Evolutionary conservation across 2,329 filamentous ascomycete genomes (phyloP).

Genomic region (Pseudogymnoascus sp.): DNA sequence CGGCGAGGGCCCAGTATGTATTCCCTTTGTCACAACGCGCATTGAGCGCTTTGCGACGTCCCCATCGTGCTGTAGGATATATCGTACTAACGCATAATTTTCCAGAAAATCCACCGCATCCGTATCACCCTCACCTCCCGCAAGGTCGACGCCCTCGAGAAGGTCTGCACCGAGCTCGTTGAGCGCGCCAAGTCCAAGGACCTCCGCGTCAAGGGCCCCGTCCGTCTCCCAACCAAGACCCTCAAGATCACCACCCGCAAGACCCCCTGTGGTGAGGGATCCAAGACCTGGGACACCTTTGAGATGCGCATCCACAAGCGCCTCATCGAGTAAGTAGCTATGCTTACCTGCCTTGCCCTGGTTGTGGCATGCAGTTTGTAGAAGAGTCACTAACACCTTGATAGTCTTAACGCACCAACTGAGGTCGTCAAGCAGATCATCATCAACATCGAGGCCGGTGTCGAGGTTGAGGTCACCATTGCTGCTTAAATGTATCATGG

Average conservation of each 20-base stretch:
- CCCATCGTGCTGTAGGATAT: neutral
- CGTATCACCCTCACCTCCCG: constrained; percentile 93
- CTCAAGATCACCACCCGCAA: constrained; percentile 91
- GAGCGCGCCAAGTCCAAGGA: constrained; percentile 98
- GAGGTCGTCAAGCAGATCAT: constrained; percentile 97
- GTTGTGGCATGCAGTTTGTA: neutral
- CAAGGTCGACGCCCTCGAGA: constrained; percentile 94
- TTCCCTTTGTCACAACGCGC: neutral
- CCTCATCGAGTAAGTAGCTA: constrained; percentile 68
- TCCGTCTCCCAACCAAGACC: constrained; percentile 94
- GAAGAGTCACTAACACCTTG: constrained; percentile 16
- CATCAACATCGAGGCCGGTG: constrained; percentile 89
- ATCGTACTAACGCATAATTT: constrained; percentile 1
- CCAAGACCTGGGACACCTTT: constrained; percentile 98
- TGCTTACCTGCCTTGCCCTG: neutral
- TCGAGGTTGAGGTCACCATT: constrained; percentile 89
- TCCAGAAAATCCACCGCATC: constrained; percentile 89
- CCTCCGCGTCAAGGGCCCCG: constrained; percentile 94
- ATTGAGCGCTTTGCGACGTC: constrained; percentile 3
- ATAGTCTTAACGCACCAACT: constrained; percentile 84
- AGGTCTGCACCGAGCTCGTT: constrained; percentile 96
- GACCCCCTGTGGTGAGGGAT: constrained; percentile 98
- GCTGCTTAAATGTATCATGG: constrained; percentile 52
- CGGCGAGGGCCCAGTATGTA: constrained; percentile 70
- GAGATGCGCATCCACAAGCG: constrained; percentile 99